A percentile compares a stretch with the other conserved stretches of the same genome.
Evolutionary conservation across 1,284 basidiomycete species (phyloP).

Genomic region (Fomitopsis pinicola): DNA sequence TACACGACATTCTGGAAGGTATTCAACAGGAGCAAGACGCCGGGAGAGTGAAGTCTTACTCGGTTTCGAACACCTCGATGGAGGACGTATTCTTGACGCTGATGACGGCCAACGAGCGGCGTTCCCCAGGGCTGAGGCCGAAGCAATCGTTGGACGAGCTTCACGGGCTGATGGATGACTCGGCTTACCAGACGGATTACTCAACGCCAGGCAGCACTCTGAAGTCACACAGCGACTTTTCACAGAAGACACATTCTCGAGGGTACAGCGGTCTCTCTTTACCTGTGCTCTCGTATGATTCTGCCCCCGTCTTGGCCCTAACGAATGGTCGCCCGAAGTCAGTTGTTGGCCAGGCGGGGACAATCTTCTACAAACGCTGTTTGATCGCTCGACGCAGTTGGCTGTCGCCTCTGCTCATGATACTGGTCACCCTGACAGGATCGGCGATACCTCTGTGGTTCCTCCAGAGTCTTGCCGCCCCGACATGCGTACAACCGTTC

Average conservation of each 20-base stretch:
- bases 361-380: conserved; percentile 71
- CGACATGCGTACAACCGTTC: conserved; percentile 45
- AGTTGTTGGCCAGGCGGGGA: conserved; percentile 55
- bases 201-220: conserved; percentile 13
- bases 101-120: conserved; percentile 45
- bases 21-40: conserved; percentile 42
- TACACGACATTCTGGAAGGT: conserved; percentile 53
- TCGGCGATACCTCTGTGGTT: conserved; percentile 64
- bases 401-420: conserved; percentile 57
- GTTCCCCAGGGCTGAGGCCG: conserved; percentile 12
- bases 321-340: conserved; percentile 48
- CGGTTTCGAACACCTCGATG: conserved; percentile 69
- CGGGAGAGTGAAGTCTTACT: conserved; percentile 48
- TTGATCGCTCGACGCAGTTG: conserved; percentile 65
- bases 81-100: conserved; percentile 78
- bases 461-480: conserved; percentile 40
- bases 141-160: not conserved
- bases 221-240: not conserved
- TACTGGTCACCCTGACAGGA: conserved; percentile 61
- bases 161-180: not conserved
- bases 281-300: conserved; percentile 8
- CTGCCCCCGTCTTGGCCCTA: conserved; percentile 31
- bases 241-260: not conserved
- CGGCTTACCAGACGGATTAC: conserved; percentile 9
- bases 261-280: not conserved